These are phyloP conservation scores for Lachancea cidri DNA, from an alignment of 805 yeast genomes.

Conservation along the genomic window DNA sequence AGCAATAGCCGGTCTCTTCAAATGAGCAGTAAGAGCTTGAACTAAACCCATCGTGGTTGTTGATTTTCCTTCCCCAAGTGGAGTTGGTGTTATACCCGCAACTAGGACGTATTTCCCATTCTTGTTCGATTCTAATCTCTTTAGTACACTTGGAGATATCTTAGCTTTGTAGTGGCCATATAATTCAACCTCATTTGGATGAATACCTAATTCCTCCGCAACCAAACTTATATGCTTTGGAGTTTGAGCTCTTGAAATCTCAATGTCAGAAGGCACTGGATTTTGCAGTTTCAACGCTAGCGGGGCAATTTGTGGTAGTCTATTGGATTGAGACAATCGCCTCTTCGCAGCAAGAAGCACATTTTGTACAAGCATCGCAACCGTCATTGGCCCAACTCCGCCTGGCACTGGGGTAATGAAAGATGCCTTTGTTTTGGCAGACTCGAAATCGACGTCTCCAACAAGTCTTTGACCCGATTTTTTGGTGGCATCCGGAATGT, in stretches of 20 bases:
- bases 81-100: slow-evolving; percentile 98
- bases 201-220: slow-evolving; percentile 79
- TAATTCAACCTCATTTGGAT: slow-evolving; percentile 73
- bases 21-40: slow-evolving; percentile 93
- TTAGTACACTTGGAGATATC: slow-evolving; percentile 62
- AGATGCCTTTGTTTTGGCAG: slow-evolving; percentile 55
- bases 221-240: slow-evolving; percentile 77
- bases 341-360: slow-evolving; percentile 74
- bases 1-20: slow-evolving; percentile 79
- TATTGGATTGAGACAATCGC: slow-evolving; percentile 36
- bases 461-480: slow-evolving; percentile 79
- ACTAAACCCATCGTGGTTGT: slow-evolving; percentile 95
- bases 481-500: slow-evolving; percentile 65
- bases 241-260: slow-evolving; percentile 78
- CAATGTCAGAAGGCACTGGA: slow-evolving; percentile 91
- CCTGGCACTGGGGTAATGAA: slow-evolving; percentile 96
- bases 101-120: slow-evolving; percentile 88
- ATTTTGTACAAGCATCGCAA: slow-evolving; percentile 87
- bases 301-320: slow-evolving; percentile 48
- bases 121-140: slow-evolving; percentile 56
- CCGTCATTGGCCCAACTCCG: slow-evolving; percentile 99
- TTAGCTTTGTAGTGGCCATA: slow-evolving; percentile 90
- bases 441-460: slow-evolving; percentile 89
- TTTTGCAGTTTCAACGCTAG: slow-evolving; percentile 46
- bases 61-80: slow-evolving; percentile 96